phyloP scores from a whole-genome alignment of 495 filamentous ascomycete genomes.

The Chaetomium fimeti region DNA sequence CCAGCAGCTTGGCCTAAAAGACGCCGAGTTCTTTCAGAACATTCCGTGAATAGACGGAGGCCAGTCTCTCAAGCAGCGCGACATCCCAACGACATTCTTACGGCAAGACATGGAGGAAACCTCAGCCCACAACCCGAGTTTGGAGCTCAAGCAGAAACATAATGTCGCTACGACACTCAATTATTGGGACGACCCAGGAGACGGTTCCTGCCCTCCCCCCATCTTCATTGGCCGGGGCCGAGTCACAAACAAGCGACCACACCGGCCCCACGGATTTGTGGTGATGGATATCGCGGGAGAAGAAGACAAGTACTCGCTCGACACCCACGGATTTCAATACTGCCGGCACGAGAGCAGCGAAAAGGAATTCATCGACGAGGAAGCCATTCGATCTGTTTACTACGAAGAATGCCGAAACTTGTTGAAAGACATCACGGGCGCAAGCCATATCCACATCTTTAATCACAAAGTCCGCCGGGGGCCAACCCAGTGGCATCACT shows the following conservation, averaged over 20 bases:
- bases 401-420: slow-evolving; percentile 62
- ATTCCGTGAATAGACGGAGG: neutral
- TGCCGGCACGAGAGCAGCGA: slow-evolving; percentile 36
- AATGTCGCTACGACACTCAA: slow-evolving; percentile 58
- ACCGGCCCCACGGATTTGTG: slow-evolving; percentile 40
- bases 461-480: slow-evolving; percentile 70
- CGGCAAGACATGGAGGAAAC: neutral
- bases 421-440: slow-evolving; percentile 61
- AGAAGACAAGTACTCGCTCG: slow-evolving; percentile 39
- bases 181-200: slow-evolving; percentile 60
- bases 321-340: slow-evolving; percentile 45
- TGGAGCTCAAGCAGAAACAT: slow-evolving; percentile 15
- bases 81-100: neutral
- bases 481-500: slow-evolving; percentile 40
- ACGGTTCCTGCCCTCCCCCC: slow-evolving; percentile 57
- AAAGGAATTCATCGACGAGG: slow-evolving; percentile 61
- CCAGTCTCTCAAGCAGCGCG: neutral
- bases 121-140: neutral
- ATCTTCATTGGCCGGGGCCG: slow-evolving; percentile 44
- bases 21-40: neutral
- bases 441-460: slow-evolving; percentile 63
- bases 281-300: slow-evolving; percentile 42
- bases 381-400: slow-evolving; percentile 57
- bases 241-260: slow-evolving; percentile 47
- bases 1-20: neutral